Base-by-base conservation (phyloP, 1,139 yeast genomes). In the Yamadazyma blattariae region DNA sequence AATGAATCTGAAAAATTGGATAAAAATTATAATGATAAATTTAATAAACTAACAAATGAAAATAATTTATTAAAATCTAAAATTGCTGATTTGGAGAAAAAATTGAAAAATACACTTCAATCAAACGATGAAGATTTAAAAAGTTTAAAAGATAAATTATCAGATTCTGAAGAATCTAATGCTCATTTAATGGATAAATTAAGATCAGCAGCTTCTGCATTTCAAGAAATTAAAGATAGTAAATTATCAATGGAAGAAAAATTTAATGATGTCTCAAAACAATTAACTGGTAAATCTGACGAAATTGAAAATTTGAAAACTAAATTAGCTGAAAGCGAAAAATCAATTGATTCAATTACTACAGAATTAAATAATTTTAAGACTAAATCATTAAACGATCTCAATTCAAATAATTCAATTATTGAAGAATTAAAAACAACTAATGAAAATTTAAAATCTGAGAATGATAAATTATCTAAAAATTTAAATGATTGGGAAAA, bases 131-230 rank as follows among this genome's bases (percentile, higher is more conserved):
- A 35, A 1, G 45, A 47, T 17, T 25, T 56, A 8, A 54, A 43
- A 10, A 59, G 55, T 16, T 33, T 61, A 12, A 25, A 52, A 42
- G 50, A 54, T 11, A 54, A 51, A 29, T 32, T 56, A 4, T 27
- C 33, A n/a, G 71, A 68, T 9, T 42, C 58, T 4, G 66, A 66
- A 32, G 71, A 56, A 4, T 55, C 52, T 14, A 70, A 56, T 45
- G 61, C 49, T 32, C 71, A 52, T 48, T 56, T 59, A 23, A 61
- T 73, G 67, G 67, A 59, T 19, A 73, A 71, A 40, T 57, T 74
- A 30, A 56, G 74, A 32, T 53, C 74, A 5, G 78, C 78, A 7
- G 75, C 77, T 1, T 53, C 57, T 9, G 64, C 71, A 1, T 62
- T 68, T 35, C 75, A 66, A 47, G 70, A 59, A 10, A 38, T 73